Evolutionary conservation across 2,329 filamentous ascomycete genomes (phyloP).

Genomic region (Xylaria sp.): DNA sequence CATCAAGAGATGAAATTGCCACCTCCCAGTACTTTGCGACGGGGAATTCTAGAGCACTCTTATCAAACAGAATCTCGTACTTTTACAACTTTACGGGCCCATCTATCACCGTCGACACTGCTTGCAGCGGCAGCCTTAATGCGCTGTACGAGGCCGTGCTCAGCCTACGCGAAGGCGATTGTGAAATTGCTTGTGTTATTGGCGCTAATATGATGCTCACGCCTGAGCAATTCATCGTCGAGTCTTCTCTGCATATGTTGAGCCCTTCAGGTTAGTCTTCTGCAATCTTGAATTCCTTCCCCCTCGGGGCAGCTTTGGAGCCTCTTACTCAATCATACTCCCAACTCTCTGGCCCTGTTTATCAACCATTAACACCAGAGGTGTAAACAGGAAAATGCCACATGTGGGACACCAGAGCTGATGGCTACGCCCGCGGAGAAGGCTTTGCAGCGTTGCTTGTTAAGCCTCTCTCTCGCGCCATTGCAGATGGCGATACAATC

Average conservation of each 20-base stretch:
- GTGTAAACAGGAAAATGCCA: constrained; percentile 52
- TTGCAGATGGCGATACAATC: constrained; percentile 55
- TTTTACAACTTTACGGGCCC: constrained; percentile 49
- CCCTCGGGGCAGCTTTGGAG: no score
- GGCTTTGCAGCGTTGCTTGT: constrained; percentile 57
- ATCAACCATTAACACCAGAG: no score
- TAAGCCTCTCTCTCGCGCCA: constrained; percentile 56
- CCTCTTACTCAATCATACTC: no score
- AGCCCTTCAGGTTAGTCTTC: no score
- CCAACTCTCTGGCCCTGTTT: no score
- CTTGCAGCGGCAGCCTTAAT: constrained; percentile 48
- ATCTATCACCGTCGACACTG: constrained; percentile 49
- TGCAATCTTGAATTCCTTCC: no score
- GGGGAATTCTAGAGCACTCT: constrained; percentile 43
- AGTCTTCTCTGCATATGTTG: constrained; percentile 52
- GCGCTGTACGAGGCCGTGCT: constrained; percentile 48
- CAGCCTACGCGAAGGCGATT: constrained; percentile 48
- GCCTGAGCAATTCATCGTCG: constrained; percentile 50
- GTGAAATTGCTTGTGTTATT: constrained; percentile 49
- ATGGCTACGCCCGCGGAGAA: constrained; percentile 65
- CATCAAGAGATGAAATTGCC: constrained; percentile 39
- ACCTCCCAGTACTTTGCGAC: constrained; percentile 42
- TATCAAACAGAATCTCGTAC: constrained; percentile 49
- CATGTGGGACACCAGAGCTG: constrained; percentile 56
- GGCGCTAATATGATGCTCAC: constrained; percentile 52